Conservation (phyloP, 2,329 filamentous ascomycete genomes). For the Phyllosticta capitalensis region DNA sequence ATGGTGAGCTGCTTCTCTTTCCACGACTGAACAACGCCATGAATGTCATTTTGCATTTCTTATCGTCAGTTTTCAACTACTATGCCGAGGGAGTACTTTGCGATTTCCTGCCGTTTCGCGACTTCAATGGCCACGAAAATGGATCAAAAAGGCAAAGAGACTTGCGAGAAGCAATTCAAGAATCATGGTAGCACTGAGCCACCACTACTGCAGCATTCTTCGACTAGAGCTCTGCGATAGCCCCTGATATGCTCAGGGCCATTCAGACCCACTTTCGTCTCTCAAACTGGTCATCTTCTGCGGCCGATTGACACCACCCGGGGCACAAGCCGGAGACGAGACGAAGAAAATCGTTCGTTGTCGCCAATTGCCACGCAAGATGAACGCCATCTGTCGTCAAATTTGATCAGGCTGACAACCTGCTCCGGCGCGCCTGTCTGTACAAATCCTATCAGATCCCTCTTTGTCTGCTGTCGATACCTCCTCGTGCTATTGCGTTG, state of each 20-base stretch:
- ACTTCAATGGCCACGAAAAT: background rate
- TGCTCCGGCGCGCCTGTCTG: background rate
- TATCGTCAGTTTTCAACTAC: background rate
- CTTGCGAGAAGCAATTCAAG: background rate
- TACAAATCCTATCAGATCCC: background rate
- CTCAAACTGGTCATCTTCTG: background rate
- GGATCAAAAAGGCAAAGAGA: background rate
- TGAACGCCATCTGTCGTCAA: background rate
- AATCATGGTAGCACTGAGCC: background rate
- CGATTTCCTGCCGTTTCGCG: background rate
- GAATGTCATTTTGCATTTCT: background rate
- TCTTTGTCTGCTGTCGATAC: background rate
- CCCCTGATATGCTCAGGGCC: background rate
- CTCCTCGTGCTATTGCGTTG: background rate
- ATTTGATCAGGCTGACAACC: background rate
- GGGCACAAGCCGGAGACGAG: background rate
- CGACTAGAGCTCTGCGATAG: background rate
- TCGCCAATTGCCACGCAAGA: background rate
- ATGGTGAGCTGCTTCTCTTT: background rate
- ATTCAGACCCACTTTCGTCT: background rate
- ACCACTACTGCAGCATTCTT: background rate
- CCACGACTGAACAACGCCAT: background rate
- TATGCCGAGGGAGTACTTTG: background rate
- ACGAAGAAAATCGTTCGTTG: background rate
- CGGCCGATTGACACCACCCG: background rate